These are phyloP conservation scores for Fusarium nisikadoi DNA, from an alignment of 2,329 filamentous ascomycete species.

Conservation along the genomic window DNA sequence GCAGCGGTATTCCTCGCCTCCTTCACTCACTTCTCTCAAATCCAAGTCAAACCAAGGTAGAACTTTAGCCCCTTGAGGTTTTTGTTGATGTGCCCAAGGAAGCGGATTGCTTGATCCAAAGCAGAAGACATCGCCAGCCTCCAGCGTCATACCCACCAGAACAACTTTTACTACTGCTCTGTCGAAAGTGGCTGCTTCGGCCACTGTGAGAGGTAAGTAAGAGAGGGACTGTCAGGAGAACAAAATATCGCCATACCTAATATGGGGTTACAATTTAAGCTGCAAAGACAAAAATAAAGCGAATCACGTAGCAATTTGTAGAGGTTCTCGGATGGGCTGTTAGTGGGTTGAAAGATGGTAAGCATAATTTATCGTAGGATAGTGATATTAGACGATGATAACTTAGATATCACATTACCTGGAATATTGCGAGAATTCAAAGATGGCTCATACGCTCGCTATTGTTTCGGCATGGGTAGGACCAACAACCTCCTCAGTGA, in stretches of 20 bases:
- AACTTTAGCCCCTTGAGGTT: no score
- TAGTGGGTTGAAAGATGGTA: rapidly evolving
- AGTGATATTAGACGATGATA: no score
- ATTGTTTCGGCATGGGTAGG: rapidly evolving
- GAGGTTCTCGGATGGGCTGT: neutral
- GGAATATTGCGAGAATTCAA: no score
- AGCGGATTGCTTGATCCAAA: no score
- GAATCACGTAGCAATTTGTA: rapidly evolving
- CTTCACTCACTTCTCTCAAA: no score
- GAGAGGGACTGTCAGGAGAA: neutral
- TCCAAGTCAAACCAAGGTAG: no score
- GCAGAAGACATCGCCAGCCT: no score
- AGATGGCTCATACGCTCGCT: rapidly evolving
- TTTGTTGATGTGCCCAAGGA: no score
- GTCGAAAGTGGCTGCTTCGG: neutral
- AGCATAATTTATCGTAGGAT: neutral
- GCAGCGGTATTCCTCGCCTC: no score
- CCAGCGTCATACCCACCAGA: no score
- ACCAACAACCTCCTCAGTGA: neutral
- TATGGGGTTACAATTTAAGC: rapidly evolving
- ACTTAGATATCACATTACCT: rapidly evolving
- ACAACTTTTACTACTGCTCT: no score
- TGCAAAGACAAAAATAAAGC: neutral
- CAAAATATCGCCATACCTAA: neutral
- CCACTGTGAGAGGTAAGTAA: rapidly evolving